Evolutionary conservation across 1,284 basidiomycete genomes (phyloP).

Genomic region (Schizophyllum commune): DNA sequence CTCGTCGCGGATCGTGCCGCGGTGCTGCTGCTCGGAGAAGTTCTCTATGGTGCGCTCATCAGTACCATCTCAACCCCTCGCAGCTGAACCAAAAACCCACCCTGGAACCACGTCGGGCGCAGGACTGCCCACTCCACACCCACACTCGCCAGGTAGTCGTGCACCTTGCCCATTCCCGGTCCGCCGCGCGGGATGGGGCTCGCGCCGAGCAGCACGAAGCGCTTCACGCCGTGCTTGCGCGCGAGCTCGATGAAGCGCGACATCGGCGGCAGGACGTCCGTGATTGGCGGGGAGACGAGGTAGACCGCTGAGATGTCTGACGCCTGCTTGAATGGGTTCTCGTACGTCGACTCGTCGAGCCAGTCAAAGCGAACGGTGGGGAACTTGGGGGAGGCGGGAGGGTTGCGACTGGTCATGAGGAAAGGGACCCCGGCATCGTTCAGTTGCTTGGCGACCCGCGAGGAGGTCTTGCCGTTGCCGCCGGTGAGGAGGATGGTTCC

Average conservation of each 20-base stretch:
- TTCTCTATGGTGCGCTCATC: no score
- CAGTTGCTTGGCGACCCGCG: conserved; percentile 18
- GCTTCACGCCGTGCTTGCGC: conserved; percentile 22
- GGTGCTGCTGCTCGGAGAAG: no score
- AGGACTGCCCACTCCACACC: conserved; percentile 22
- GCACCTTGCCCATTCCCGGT: conserved; percentile 15
- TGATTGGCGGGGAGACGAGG: conserved; percentile 15
- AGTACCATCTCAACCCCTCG: background rate
- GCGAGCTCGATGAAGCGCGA: conserved; percentile 25
- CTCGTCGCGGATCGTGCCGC: no score
- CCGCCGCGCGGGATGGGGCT: conserved; percentile 14
- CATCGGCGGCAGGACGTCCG: conserved; percentile 15
- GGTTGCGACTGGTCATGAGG: conserved; percentile 18
- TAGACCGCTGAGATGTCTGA: conserved; percentile 12
- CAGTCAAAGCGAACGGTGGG: conserved; percentile 17
- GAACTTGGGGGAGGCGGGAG: conserved; percentile 15
- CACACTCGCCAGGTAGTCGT: conserved; percentile 18
- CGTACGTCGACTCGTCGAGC: conserved; percentile 16
- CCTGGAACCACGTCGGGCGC: conserved; percentile 26
- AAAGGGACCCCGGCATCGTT: conserved; percentile 14
- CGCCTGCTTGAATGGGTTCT: conserved; percentile 14
- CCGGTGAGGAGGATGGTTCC: conserved; percentile 21
- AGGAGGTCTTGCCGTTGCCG: conserved; percentile 22
- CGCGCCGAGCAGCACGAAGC: conserved; percentile 23
- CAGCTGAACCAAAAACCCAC: conserved; percentile 10